Evolutionary conservation across 2,329 filamentous ascomycete species (phyloP), one percentile per base, ranked within the genome.

Genomic region (Paracoccidioides brasiliensis): DNA sequence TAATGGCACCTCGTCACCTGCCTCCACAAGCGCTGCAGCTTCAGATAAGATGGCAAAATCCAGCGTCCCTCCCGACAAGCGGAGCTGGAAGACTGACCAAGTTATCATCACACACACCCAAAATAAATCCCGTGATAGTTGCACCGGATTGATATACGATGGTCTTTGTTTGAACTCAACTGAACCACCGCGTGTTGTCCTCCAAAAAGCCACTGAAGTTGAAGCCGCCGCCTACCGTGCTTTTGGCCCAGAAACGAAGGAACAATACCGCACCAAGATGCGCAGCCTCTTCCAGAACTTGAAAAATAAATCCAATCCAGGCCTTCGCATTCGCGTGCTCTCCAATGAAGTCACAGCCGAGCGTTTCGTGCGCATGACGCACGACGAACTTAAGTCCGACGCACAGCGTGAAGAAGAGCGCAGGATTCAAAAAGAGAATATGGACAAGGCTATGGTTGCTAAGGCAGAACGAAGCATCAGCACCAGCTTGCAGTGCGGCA

Each of bases 371-470:
- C 75, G 77, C 64, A 95, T 98, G 93, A 81, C 83, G 7, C 84
- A 88, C 64, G 87, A 95, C 55, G 91, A 97, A 70, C 81, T 98
- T 68, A 94, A 94, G 76, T 93, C 87, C 50, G 85, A 84, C 52
- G 84, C 93, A 70, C 86, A 88, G 72, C 82, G 84, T 58, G 82
- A 82, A 64, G 81, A 85, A 66, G 90, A 96, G 63, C 76, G 80
- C 63, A 82, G 83, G 69, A 79, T 95, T 52, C 80, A 90, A 68
- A 83, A 87, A 72, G 89, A 96, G 73, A 98, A 98, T 72, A 90
- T 97, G 87, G 90, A 90, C 76, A 89, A 91, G 72, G 89, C 93
- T 1, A 94, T 97, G 83, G 90, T 95, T 9, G 88, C 91, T 56
- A 86, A 90, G 78, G 86, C 83, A 15, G 86, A 95, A 73, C 93